Percentiles rank a stretch among this genome's conserved stretches.
Evolutionary conservation across 495 filamentous ascomycete genomes (phyloP).

Genomic region (Penicillium verhagenii): DNA sequence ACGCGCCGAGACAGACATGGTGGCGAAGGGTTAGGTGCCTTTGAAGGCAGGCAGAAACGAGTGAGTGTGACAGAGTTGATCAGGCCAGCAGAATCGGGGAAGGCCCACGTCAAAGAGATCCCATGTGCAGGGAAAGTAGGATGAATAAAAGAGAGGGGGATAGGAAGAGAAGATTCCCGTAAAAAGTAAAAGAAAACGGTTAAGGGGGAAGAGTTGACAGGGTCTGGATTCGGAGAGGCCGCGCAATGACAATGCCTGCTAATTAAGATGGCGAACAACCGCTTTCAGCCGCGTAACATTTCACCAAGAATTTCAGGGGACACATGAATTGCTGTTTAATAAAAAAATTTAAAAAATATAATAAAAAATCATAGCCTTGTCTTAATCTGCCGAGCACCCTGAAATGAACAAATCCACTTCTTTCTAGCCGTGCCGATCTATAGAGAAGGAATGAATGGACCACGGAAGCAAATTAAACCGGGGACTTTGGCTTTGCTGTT

Average conservation of each 20-base stretch:
- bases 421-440: background rate
- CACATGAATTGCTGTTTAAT: background rate
- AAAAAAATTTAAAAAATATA: too few relatives aligned
- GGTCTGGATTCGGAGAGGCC: constrained; percentile 9
- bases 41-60: constrained; percentile 12
- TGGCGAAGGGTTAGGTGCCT: constrained; percentile 20
- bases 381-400: too few relatives aligned
- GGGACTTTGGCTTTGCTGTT: background rate
- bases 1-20: constrained; percentile 66
- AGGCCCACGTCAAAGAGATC: constrained; percentile 8
- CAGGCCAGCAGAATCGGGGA: constrained; percentile 7
- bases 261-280: constrained; percentile 25
- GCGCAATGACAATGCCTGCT: constrained; percentile 20
- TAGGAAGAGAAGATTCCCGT: background rate
- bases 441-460: background rate
- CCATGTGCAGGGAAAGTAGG: constrained; percentile 7
- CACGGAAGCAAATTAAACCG: background rate
- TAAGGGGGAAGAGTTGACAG: background rate
- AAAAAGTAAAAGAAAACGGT: constrained; percentile 5
- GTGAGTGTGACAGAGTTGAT: background rate
- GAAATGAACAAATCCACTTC: background rate
- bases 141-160: background rate
- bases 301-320: constrained; percentile 12
- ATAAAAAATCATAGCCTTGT: too few relatives aligned
- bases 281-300: constrained; percentile 25